Percentiles rank a stretch among this genome's conserved stretches.
phyloP scores from a whole-genome alignment of 257 asterid species.

The Mitragyna speciosa region DNA sequence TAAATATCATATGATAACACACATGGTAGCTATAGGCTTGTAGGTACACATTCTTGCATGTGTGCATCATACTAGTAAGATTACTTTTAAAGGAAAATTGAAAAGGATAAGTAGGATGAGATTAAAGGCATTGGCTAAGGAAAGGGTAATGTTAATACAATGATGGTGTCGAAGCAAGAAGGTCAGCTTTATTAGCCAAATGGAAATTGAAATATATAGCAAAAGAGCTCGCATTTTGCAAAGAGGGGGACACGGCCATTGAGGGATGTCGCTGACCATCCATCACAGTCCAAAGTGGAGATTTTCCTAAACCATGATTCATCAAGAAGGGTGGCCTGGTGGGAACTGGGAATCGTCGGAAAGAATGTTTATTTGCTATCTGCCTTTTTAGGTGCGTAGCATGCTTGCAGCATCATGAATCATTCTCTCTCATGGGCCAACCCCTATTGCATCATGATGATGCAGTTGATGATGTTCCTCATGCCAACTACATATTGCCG shows the following conservation, averaged over 20 bases:
- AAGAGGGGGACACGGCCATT: slow-evolving; percentile 9
- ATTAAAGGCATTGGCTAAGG: slow-evolving; percentile 35
- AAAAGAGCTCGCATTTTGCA: background rate
- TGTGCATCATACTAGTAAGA: background rate
- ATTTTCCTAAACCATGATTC: slow-evolving; percentile 48
- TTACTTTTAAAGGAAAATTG: background rate
- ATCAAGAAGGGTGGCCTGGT: slow-evolving; percentile 12
- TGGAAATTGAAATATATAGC: slow-evolving; percentile 10
- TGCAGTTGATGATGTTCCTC: slow-evolving; percentile 62
- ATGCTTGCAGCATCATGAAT: slow-evolving; percentile 37
- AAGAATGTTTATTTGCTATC: slow-evolving; percentile 26
- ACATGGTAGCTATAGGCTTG: background rate
- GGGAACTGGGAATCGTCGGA: slow-evolving; percentile 6
- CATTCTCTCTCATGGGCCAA: slow-evolving; percentile 34
- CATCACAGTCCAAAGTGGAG: slow-evolving; percentile 49
- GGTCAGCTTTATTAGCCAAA: slow-evolving; percentile 37
- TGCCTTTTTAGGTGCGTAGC: slow-evolving; percentile 27
- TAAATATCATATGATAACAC: background rate
- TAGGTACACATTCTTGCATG: slow-evolving; percentile 19
- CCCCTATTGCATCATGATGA: slow-evolving; percentile 52
- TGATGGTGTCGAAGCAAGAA: slow-evolving; percentile 58
- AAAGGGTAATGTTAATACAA: slow-evolving; percentile 43
- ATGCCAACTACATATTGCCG: slow-evolving; percentile 37
- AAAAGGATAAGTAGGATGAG: slow-evolving; percentile 25
- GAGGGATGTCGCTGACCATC: slow-evolving; percentile 26